Evolutionary conservation across 2,329 filamentous ascomycete genomes (phyloP).

Genomic region (Fusarium oligoseptatum): DNA sequence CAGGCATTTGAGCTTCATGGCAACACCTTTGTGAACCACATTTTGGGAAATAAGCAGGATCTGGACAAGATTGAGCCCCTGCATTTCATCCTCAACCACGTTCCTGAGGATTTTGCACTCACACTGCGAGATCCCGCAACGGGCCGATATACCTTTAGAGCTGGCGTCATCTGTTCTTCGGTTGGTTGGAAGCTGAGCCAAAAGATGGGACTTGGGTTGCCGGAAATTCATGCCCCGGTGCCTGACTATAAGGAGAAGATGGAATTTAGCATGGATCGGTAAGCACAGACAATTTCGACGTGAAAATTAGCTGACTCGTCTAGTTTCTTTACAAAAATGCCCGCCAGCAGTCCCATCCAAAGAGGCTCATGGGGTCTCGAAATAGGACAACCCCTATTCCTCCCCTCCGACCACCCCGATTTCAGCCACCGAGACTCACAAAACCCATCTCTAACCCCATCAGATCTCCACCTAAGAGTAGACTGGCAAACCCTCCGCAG

Average conservation of each 20-base stretch:
- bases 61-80: conserved; percentile 75
- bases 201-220: conserved; percentile 79
- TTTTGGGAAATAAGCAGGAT: conserved; percentile 73
- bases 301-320: background rate
- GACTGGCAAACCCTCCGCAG: conserved; percentile 91
- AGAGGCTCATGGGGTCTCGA: conserved; percentile 88
- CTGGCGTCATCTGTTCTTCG: conserved; percentile 82
- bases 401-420: conserved; percentile 77
- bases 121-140: conserved; percentile 78
- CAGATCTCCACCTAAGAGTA: conserved; percentile 78
- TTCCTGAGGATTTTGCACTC: conserved; percentile 88
- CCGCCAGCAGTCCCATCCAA: conserved; percentile 81
- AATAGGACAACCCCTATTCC: conserved; percentile 79
- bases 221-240: conserved; percentile 79
- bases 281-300: conserved; percentile 38
- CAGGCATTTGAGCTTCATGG: conserved; percentile 76
- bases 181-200: conserved; percentile 83
- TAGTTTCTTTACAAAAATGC: conserved; percentile 86
- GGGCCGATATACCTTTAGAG: conserved; percentile 80
- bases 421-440: conserved; percentile 71
- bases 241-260: conserved; percentile 91
- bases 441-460: conserved; percentile 65
- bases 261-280: conserved; percentile 89
- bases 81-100: conserved; percentile 78
- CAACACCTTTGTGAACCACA: conserved; percentile 74